Base-by-base conservation (phyloP, 1,284 basidiomycete genomes). In the Jaminaea rosea region DNA sequence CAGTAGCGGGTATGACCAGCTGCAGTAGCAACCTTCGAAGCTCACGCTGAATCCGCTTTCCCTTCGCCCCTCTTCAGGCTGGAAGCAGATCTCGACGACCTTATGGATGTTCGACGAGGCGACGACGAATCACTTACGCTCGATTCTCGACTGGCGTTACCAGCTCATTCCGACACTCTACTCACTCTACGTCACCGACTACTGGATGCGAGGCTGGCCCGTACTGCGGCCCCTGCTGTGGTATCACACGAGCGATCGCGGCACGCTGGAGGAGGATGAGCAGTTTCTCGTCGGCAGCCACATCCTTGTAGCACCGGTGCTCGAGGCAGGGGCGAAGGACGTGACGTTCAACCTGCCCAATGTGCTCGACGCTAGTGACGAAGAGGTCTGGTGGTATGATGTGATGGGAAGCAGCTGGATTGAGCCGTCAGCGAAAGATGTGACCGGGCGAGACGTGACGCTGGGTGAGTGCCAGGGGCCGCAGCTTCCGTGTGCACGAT, bases 21-120 rank as follows among this genome's bases (percentile, higher is more conserved):
- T n/a, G n/a, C n/a, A n/a, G n/a, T n/a, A n/a, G n/a, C n/a, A n/a
- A n/a, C n/a, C n/a, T n/a, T n/a, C n/a, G n/a, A n/a, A n/a, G n/a
- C n/a, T n/a, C n/a, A n/a, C n/a, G n/a, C n/a, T n/a, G n/a, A n/a
- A n/a, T n/a, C n/a, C n/a, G n/a, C n/a, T n/a, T n/a, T n/a, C n/a
- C n/a, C n/a, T n/a, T n/a, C n/a, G n/a, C n/a, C n/a, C n/a, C n/a
- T n/a, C n/a, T 41, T 47, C 42, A 13, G n/a, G n/a, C n/a, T 60
- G 59, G 59, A 60, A 60, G 24, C 31, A 53, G 26, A 37, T 61
- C 10, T 61, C 59, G 15, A 60, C 59, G 11, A 60, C 59, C 19
- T 39, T 60, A 9, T 60, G 54, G 55, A 60, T 60, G 59, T 60
- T 62, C 47, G 44, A 52, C 1, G 10, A 46, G 44, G 45, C 15